phyloP scores from a whole-genome alignment of 495 filamentous ascomycete species.

The Lepraria neglecta region DNA sequence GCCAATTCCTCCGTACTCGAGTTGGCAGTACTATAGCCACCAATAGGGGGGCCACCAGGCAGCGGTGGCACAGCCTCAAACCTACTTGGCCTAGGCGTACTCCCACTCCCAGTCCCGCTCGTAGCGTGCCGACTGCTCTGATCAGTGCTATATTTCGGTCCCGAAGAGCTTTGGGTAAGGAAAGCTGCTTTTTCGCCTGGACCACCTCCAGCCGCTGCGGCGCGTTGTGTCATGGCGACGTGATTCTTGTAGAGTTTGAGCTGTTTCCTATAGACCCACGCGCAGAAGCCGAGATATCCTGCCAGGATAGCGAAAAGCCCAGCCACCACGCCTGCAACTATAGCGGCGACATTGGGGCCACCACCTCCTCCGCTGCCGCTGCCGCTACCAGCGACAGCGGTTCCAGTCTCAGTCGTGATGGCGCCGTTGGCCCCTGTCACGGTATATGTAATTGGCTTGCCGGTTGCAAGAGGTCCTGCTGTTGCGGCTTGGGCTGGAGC shows the following conservation, averaged over 20 bases:
- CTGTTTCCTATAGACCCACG: constrained; percentile 61
- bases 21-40: constrained; percentile 34
- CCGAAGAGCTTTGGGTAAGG: constrained; percentile 25
- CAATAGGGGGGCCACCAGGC: constrained; percentile 33
- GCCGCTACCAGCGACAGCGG: constrained; percentile 12
- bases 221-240: constrained; percentile 48
- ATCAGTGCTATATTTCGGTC: constrained; percentile 28
- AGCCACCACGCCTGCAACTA: constrained; percentile 58
- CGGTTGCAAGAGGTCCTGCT: constrained; percentile 61
- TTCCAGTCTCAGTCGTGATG: constrained; percentile 39
- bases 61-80: constrained; percentile 29
- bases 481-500: constrained; percentile 57
- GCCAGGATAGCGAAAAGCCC: constrained; percentile 53
- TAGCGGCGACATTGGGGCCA: constrained; percentile 50
- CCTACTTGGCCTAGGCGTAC: constrained; percentile 23
- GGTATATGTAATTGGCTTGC: constrained; percentile 56
- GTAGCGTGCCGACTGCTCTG: constrained; percentile 21
- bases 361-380: constrained; percentile 16
- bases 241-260: constrained; percentile 56
- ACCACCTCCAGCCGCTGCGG: constrained; percentile 25
- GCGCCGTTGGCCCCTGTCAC: constrained; percentile 56
- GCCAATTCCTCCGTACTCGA: constrained; percentile 48
- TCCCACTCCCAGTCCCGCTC: constrained; percentile 24
- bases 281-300: constrained; percentile 62
- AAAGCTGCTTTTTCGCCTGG: constrained; percentile 32